Base-by-base conservation (phyloP, 441 rosid genomes). In the Gossypium gossypioides region DNA sequence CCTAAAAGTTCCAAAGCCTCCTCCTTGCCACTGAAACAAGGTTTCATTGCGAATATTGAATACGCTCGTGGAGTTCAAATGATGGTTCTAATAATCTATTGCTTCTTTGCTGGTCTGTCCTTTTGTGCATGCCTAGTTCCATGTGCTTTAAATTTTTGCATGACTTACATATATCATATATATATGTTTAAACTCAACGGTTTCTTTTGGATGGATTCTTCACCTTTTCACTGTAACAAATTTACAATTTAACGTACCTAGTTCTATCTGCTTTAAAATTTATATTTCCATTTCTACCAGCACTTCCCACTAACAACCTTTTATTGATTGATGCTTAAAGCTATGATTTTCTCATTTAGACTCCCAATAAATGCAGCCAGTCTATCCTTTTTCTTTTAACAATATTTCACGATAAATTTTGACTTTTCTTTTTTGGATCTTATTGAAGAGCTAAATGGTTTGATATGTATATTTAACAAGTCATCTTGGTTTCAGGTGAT, bases 401-500 rank as follows among this genome's bases (percentile, higher is more conserved):
- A 37, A 6, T 64, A 37, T 63, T 63, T 63, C 29, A 10, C 8
- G 22, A 12, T 21, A 12, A 42, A 6, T 21, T 42, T 12, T 4
- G 54, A 21, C n/a, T 64, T 42, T 12, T 24, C 34, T 27, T 12
- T 64, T 21, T 42, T 21, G 10, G 34, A 65, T 44, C 52, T 42
- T 65, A 44, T 65, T 12, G 69, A 65, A 13, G 6, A 6, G 57
- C 19, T 22, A n/a, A 24, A 66, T 66, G 34, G 21, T 22, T 66
- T n/a, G 34, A 66, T 13, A 37, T 66, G 40, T 37, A 57, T 73
- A 65, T 77, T 15, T 73, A 76, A 57, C 63, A 24, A 24, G 42
- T 44, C 3, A 0, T 16, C 25, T 70, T 80, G 72, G 55, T 85
- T 88, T 81, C 89, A 90, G 98, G 93, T 91, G 63, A 87, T 91